phyloP scores from a whole-genome alignment of 2,329 filamentous ascomycete species.

The Stemphylium vesicarium region DNA sequence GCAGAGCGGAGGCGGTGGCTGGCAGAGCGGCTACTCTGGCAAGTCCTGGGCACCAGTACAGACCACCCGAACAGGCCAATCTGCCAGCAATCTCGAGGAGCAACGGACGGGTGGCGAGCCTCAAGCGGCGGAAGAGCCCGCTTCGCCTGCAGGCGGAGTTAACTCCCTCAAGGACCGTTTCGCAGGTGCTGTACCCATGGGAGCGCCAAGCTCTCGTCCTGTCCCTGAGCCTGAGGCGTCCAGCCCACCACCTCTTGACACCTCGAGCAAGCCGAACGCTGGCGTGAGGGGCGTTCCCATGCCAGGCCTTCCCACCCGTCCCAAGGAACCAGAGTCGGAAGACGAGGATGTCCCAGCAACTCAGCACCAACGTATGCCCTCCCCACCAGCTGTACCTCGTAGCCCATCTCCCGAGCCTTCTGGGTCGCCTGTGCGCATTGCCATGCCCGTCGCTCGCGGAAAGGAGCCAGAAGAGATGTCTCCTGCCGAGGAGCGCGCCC shows the following conservation, averaged over 20 bases:
- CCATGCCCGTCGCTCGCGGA: conserved; percentile 79
- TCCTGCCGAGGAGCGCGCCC: conserved; percentile 55
- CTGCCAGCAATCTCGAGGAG: conserved; percentile 59
- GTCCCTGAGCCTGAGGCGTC: conserved; percentile 52
- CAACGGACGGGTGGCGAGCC: conserved; percentile 68
- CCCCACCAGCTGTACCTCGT: conserved; percentile 49
- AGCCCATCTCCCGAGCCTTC: conserved; percentile 61
- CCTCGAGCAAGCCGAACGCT: conserved; percentile 71
- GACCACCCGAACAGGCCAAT: conserved; percentile 72
- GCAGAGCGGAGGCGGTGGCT: conserved; percentile 74
- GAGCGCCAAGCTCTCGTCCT: conserved; percentile 54
- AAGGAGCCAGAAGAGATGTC: conserved; percentile 60
- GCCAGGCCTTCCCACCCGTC: conserved; percentile 73
- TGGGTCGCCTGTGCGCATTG: conserved; percentile 80
- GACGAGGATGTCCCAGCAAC: conserved; percentile 60
- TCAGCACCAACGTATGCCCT: conserved; percentile 56
- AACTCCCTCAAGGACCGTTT: conserved; percentile 82
- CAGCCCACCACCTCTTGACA: conserved; percentile 68
- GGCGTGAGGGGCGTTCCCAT: conserved; percentile 72
- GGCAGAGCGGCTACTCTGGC: conserved; percentile 90
- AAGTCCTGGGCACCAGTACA: conserved; percentile 90
- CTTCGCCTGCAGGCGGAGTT: conserved; percentile 68
- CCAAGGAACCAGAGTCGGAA: conserved; percentile 52
- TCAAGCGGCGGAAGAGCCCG: conserved; percentile 54
- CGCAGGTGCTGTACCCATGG: conserved; percentile 70